phyloP scores from a whole-genome alignment of 768 basidiomycete species.

The Auricularia sp. region DNA sequence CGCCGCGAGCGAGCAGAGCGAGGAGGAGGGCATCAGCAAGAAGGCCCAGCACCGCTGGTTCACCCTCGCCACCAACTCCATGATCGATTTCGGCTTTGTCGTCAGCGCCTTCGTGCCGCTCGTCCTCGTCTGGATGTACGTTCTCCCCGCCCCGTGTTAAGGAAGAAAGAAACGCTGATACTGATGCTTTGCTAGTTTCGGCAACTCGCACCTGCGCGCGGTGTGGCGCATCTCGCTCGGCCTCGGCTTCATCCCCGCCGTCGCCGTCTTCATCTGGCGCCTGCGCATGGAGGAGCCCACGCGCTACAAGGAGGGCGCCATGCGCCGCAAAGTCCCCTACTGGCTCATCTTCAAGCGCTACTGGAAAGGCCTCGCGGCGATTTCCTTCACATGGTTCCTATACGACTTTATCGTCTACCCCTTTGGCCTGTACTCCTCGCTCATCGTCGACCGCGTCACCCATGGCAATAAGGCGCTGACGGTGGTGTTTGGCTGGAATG shows the following conservation, averaged over 20 bases:
- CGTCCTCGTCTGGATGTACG: constrained; percentile 82
- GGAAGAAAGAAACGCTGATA: no score
- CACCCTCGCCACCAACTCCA: constrained; percentile 75
- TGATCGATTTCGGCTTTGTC: constrained; percentile 83
- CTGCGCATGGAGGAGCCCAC: constrained; percentile 72
- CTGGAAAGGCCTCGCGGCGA: constrained; percentile 60
- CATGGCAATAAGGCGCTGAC: constrained; percentile 39
- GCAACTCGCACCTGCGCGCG: constrained; percentile 66
- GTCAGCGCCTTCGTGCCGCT: constrained; percentile 72
- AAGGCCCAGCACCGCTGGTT: constrained; percentile 81
- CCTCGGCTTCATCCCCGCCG: constrained; percentile 71
- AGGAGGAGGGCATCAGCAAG: constrained; percentile 68
- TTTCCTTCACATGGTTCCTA: constrained; percentile 72
- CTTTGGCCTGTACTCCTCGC: constrained; percentile 77
- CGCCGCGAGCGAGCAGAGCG: constrained; percentile 82
- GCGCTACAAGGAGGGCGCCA: constrained; percentile 64
- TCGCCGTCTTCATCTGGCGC: constrained; percentile 80
- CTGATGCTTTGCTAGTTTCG: constrained; percentile 39
- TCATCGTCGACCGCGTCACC: constrained; percentile 62
- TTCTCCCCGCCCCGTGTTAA: constrained; percentile 3
- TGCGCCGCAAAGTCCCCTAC: constrained; percentile 73
- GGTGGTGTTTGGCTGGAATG: constrained; percentile 73
- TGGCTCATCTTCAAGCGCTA: constrained; percentile 68
- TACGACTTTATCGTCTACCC: constrained; percentile 57
- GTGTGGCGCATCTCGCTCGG: constrained; percentile 85